Base-by-base conservation (phyloP, 805 yeast species). In the Candida insectorum region DNA sequence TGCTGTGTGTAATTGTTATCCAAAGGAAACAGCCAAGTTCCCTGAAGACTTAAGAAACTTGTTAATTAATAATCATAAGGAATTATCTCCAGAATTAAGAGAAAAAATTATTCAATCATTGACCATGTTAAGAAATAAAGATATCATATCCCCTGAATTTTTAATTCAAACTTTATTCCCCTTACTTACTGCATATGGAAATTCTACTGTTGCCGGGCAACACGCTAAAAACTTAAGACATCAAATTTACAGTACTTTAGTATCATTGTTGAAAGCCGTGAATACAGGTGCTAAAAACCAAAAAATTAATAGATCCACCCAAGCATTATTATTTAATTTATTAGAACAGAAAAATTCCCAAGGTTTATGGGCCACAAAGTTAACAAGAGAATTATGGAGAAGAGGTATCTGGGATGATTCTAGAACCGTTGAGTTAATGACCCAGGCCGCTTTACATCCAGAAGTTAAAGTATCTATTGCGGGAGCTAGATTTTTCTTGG, bases 391-490 rank as follows among this genome's bases (percentile, higher is more conserved):
- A 58, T 67, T 93, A 32, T 93, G 99, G 99, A 77, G 96, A 66
- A 75, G 97, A 55, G 95, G 95, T 52, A 85, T 93, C 38, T 93
- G 99, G 99, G 97, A 88, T 58, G 99, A 93, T 57, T 76, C 95
- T 0, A 72, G 97, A 50, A 83, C 97, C 0, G 95, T 93, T n/a
- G 98, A 93, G 60, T 79, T 93, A 51, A 89, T 93, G 97, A 82
- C 95, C 2, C 93, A 87, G 49, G 97, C 97, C 1, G 87, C 97
- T 2, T 61, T 86, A 41, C 96, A 88, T 52, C 81, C 82, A 11
- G 95, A 93, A 49, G 67, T 71, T 11, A 93, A 93, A 61, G 93
- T 93, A 30, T 82, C 95, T 5, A 67, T 83, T 34, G 84, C 97
- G 3, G 98, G 96, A 41, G 93, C 86, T 19, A 71, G 78, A 51